Evolutionary conservation across 257 asterid species (phyloP).

Genomic region (Thymus quinquecostatus): DNA sequence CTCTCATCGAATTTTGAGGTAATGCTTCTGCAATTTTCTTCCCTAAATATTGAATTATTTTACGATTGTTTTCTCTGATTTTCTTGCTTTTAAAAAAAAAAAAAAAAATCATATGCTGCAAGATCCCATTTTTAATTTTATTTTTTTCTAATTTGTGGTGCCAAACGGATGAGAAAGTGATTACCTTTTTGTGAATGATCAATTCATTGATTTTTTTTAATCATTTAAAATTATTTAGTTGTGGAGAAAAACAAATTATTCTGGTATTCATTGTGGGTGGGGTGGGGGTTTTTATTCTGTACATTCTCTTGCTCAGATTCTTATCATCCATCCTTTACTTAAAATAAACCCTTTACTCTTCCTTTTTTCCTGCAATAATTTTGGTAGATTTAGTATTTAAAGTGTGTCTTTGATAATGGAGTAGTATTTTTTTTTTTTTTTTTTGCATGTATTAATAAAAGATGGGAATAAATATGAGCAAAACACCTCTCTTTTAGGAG

Average conservation of each 20-base stretch:
- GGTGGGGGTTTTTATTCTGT: not conserved
- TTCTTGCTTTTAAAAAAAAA: not conserved
- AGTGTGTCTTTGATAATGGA: no score
- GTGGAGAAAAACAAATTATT: not conserved
- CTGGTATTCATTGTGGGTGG: constrained; percentile 2
- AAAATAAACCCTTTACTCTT: not conserved
- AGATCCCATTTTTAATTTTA: not conserved
- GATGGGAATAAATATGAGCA: not conserved
- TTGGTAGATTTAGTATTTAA: not conserved
- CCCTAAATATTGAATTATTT: not conserved
- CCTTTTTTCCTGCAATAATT: not conserved
- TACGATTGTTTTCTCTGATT: constrained; percentile 12
- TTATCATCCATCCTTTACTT: not conserved
- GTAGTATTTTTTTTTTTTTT: not conserved
- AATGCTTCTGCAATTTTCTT: not conserved
- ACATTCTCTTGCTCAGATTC: not conserved
- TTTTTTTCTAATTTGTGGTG: constrained; percentile 1
- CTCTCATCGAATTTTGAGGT: constrained; percentile 65
- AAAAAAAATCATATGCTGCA: no score
- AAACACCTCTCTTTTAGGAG: not conserved
- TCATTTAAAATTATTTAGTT: not conserved
- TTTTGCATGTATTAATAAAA: not conserved
- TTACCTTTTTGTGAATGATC: not conserved
- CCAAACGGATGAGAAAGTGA: not conserved
- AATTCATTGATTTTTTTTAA: not conserved